These are phyloP conservation scores for Pseudogymnoascus sp. DNA, from an alignment of 2,329 filamentous ascomycete genomes.

Conservation along the genomic window DNA sequence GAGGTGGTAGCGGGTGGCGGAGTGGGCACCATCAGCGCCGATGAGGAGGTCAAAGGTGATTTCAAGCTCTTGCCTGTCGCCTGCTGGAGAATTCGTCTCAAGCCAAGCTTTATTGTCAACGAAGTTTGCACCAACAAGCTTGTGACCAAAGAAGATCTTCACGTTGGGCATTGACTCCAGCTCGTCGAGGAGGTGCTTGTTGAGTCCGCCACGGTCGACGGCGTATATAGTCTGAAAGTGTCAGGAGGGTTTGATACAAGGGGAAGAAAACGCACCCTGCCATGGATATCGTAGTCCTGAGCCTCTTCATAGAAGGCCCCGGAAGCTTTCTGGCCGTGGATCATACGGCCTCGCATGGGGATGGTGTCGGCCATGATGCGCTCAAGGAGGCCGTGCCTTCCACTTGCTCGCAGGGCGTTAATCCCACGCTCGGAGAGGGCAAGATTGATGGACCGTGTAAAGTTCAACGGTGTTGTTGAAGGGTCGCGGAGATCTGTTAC, in stretches of 20 bases:
- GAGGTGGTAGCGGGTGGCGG: slow-evolving; percentile 79
- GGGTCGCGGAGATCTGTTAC: slow-evolving; percentile 74
- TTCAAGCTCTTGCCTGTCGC: slow-evolving; percentile 57
- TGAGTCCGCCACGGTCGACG: slow-evolving; percentile 76
- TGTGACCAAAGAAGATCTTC: slow-evolving; percentile 86
- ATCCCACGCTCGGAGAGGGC: slow-evolving; percentile 91
- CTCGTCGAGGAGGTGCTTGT: slow-evolving; percentile 75
- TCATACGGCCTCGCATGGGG: slow-evolving; percentile 95
- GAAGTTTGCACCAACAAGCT: slow-evolving; percentile 86
- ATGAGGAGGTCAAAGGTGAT: slow-evolving; percentile 88
- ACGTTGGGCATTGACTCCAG: slow-evolving; percentile 83
- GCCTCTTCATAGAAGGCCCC: slow-evolving; percentile 66
- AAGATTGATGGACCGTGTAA: slow-evolving; percentile 97
- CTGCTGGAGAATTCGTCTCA: slow-evolving; percentile 43
- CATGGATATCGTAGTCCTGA: slow-evolving; percentile 88
- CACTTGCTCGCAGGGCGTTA: slow-evolving; percentile 70
- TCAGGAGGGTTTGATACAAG: neutral
- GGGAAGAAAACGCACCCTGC: slow-evolving; percentile 53
- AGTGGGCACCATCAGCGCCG: slow-evolving; percentile 92
- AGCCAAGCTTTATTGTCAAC: slow-evolving; percentile 77
- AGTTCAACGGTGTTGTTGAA: slow-evolving; percentile 78
- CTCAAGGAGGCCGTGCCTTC: slow-evolving; percentile 60
- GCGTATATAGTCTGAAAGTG: slow-evolving; percentile 66
- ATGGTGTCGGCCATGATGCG: slow-evolving; percentile 71
- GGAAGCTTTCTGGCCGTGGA: slow-evolving; percentile 62